Conservation (phyloP, 768 basidiomycete genomes). For the Amanita jacksonii region DNA sequence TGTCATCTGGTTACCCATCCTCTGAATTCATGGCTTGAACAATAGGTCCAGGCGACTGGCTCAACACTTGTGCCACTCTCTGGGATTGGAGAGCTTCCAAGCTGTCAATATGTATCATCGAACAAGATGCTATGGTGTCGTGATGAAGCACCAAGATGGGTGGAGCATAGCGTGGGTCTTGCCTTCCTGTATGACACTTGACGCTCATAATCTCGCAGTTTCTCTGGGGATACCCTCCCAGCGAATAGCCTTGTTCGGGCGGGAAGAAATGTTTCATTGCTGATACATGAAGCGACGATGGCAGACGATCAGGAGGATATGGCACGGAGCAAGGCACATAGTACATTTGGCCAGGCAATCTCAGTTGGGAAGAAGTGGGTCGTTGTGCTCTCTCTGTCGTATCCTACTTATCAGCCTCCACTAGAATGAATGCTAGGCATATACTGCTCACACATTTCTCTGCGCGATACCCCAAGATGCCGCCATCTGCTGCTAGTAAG, state of each 20-base stretch:
- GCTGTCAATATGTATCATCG: conserved; percentile 72
- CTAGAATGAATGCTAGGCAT: conserved; percentile 77
- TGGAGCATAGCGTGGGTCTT: conserved; percentile 69
- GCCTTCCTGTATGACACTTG: conserved; percentile 36
- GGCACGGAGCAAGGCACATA: conserved; percentile 74
- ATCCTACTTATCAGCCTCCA: not conserved
- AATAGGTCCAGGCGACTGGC: conserved; percentile 36
- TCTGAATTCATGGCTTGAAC: not conserved
- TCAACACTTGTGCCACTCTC: conserved; percentile 33
- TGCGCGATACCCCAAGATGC: conserved; percentile 85
- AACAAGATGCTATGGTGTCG: conserved; percentile 60
- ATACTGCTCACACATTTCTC: conserved; percentile 95
- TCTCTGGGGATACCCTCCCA: conserved; percentile 88
- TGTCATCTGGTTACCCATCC: not conserved
- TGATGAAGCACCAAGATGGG: conserved; percentile 57
- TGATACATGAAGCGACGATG: conserved; percentile 95
- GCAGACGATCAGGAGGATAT: conserved; percentile 72
- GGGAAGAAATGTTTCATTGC: conserved; percentile 59
- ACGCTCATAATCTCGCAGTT: conserved; percentile 38
- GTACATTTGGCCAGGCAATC: conserved; percentile 85
- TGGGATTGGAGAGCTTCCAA: conserved; percentile 50
- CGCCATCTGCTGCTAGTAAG: conserved; percentile 33
- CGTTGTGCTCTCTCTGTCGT: conserved; percentile 7
- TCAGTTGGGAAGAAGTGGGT: conserved; percentile 56
- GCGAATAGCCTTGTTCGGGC: conserved; percentile 54